phyloP scores from a whole-genome alignment of 495 filamentous ascomycete genomes.

The Podospora pseudopauciseta region DNA sequence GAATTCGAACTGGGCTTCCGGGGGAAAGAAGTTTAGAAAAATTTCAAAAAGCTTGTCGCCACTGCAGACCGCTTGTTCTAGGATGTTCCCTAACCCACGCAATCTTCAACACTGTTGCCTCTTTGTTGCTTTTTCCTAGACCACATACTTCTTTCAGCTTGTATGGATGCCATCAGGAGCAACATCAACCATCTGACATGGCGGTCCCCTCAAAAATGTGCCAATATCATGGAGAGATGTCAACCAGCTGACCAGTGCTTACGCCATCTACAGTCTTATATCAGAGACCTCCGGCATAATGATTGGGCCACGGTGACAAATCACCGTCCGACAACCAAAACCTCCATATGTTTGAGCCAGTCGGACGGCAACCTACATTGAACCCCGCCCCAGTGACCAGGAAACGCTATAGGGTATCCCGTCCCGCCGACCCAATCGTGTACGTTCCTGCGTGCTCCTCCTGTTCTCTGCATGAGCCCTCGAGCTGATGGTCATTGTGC shows the following conservation, averaged over 20 bases:
- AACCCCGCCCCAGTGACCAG: not conserved
- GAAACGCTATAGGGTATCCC: not conserved
- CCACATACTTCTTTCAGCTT: not conserved
- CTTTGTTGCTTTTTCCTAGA: not conserved
- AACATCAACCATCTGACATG: not conserved
- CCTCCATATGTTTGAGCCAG: not conserved
- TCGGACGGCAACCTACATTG: not conserved
- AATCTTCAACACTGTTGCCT: not conserved
- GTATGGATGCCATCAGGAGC: not conserved
- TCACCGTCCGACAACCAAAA: not conserved
- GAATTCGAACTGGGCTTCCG: not conserved
- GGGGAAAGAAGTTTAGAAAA: not conserved
- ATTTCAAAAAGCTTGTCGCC: not conserved
- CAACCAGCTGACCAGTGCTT: not conserved
- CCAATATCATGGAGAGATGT: not conserved
- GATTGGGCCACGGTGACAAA: not conserved
- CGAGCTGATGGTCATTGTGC: not conserved
- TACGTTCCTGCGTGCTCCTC: not conserved
- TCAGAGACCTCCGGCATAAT: not conserved
- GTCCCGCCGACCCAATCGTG: not conserved
- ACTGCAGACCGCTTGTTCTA: not conserved
- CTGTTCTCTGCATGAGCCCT: not conserved
- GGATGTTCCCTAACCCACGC: not conserved
- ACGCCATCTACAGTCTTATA: not conserved
- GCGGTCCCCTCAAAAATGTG: not conserved